Conservation (phyloP, 768 basidiomycete genomes). For the Boletus edulis region DNA sequence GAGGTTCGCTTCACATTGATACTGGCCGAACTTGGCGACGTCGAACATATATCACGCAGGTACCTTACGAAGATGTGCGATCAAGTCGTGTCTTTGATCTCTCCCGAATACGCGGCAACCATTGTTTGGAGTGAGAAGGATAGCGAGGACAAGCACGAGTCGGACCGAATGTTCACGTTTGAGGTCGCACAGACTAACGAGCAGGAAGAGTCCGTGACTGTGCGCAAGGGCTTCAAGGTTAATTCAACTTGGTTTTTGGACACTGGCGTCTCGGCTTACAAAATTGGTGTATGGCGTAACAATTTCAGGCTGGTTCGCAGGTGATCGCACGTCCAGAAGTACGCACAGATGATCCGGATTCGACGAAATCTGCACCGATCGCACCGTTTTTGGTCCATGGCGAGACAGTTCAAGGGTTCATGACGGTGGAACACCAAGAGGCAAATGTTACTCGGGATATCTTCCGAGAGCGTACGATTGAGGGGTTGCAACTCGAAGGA, state of each 20-base stretch:
- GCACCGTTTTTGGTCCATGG: constrained; percentile 36
- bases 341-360: constrained; percentile 2
- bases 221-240: constrained; percentile 47
- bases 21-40: too few species aligned
- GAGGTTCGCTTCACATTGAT: constrained; percentile 37
- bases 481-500: too few species aligned
- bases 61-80: too few species aligned
- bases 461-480: background rate
- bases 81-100: too few species aligned
- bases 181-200: constrained; percentile 33
- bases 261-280: background rate
- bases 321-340: constrained; percentile 9
- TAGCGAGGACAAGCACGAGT: constrained; percentile 35
- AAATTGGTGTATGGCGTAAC: background rate
- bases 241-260: background rate
- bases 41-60: too few species aligned
- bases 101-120: too few species aligned
- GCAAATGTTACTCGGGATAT: background rate
- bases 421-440: constrained; percentile 32
- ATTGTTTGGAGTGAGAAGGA: too few species aligned
- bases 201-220: constrained; percentile 44
- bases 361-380: constrained; percentile 4
- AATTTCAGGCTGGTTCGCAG: constrained; percentile 10
- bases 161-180: constrained; percentile 51
- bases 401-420: constrained; percentile 41